Conservation (phyloP, 306 rosid genomes). For the Prunus kanzakura region DNA sequence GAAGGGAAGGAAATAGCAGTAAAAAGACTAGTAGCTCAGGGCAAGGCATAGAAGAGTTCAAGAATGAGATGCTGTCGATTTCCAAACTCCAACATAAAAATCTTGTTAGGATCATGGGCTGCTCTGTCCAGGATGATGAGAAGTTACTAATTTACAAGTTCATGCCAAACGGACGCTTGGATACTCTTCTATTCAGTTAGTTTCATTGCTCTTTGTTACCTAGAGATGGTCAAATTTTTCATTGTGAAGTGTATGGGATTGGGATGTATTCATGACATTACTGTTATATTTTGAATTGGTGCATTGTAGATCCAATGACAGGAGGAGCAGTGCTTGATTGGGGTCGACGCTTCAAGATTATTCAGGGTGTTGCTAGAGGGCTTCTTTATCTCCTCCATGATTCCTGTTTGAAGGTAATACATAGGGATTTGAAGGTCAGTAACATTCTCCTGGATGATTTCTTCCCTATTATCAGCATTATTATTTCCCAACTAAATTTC, state of each 20-base stretch:
- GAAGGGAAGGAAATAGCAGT: conserved; percentile 34
- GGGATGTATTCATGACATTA: too few relatives aligned
- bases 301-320: too few relatives aligned
- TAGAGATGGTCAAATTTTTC: too few relatives aligned
- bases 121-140: conserved; percentile 29
- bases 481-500: not conserved
- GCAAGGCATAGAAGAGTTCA: conserved; percentile 38
- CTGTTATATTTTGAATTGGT: too few relatives aligned
- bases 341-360: conserved; percentile 1
- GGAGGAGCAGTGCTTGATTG: not conserved
- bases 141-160: conserved; percentile 37
- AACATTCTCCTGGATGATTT: conserved; percentile 23
- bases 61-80: conserved; percentile 28
- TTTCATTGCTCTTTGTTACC: not conserved
- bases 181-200: conserved; percentile 36
- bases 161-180: conserved; percentile 45
- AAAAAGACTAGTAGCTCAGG: conserved; percentile 34
- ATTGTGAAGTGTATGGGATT: too few relatives aligned
- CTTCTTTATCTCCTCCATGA: conserved; percentile 13
- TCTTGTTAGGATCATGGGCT: conserved; percentile 37
- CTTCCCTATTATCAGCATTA: not conserved
- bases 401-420: conserved; percentile 13
- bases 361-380: conserved; percentile 26
- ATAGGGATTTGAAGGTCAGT: conserved; percentile 23
- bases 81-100: conserved; percentile 40